Evolutionary conservation across 345 rosid species (phyloP).

Genomic region (Pseudoturritis turrita): DNA sequence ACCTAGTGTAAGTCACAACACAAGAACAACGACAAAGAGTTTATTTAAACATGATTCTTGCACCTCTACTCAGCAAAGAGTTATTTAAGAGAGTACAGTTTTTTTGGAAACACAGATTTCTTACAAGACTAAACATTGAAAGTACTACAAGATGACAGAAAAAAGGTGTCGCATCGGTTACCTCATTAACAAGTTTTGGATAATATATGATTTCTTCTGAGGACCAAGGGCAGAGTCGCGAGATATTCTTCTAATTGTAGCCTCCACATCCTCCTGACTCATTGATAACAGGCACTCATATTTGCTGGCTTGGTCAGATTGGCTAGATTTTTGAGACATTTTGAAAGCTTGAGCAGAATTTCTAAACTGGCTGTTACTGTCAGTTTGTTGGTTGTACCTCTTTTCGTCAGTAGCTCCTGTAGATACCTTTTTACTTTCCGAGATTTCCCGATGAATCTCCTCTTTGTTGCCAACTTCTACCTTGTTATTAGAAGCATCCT

Average conservation of each 20-base stretch:
- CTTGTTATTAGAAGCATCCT: constrained; percentile 8
- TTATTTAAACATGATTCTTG: neutral
- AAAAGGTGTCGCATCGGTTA: constrained; percentile 16
- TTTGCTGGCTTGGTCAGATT: constrained; percentile 4
- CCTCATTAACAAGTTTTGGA: constrained; percentile 77
- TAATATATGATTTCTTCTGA: constrained; percentile 51
- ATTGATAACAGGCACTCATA: constrained; percentile 35
- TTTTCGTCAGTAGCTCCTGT: constrained; percentile 17
- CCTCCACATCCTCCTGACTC: constrained; percentile 64
- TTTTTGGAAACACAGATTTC: neutral
- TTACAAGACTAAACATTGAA: neutral
- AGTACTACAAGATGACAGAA: neutral
- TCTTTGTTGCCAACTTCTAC: constrained; percentile 23
- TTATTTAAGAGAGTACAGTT: neutral
- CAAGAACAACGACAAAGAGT: neutral
- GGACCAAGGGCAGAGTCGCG: constrained; percentile 61
- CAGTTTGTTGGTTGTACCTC: constrained; percentile 20
- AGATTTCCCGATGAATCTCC: constrained; percentile 3
- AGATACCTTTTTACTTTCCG: constrained; percentile 29
- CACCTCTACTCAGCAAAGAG: neutral
- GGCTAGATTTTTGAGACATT: constrained; percentile 19
- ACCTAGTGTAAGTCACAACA: constrained; percentile 23
- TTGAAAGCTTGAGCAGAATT: constrained; percentile 30
- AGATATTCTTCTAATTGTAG: constrained; percentile 64
- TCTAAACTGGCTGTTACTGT: too few species aligned